phyloP scores from a whole-genome alignment of 2,329 filamentous ascomycete genomes.

The Colletotrichum navitas region DNA sequence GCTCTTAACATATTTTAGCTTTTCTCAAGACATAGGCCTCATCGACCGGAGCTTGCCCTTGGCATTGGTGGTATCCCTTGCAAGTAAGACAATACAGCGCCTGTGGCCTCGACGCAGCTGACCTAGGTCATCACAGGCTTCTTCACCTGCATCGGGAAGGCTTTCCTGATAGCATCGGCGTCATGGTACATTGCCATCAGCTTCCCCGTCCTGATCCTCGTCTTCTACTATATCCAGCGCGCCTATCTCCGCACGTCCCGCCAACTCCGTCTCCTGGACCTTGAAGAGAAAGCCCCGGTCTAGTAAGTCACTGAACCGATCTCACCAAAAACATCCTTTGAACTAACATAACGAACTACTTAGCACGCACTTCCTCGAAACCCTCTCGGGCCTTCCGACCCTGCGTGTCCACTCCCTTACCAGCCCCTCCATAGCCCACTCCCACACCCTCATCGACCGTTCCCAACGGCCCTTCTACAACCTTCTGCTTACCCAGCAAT shows the following conservation, averaged over 20 bases:
- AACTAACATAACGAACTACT: not conserved
- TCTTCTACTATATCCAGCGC: constrained; percentile 51
- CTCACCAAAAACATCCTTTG: not conserved
- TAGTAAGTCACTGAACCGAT: constrained; percentile 50
- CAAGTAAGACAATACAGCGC: constrained; percentile 15
- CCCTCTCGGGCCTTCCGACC: constrained; percentile 60
- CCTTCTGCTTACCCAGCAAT: constrained; percentile 68
- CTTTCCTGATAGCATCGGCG: constrained; percentile 55
- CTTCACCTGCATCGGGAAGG: constrained; percentile 51
- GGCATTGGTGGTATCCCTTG: constrained; percentile 43
- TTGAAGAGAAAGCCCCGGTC: constrained; percentile 57
- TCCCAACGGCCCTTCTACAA: constrained; percentile 71
- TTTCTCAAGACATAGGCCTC: constrained; percentile 47
- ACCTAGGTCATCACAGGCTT: constrained; percentile 28
- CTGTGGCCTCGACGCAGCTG: not conserved
- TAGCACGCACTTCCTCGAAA: constrained; percentile 58
- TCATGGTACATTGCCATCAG: constrained; percentile 57
- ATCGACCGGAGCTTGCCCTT: constrained; percentile 46
- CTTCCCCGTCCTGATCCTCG: constrained; percentile 46
- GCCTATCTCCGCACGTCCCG: constrained; percentile 59
- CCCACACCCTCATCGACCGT: constrained; percentile 61
- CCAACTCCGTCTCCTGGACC: constrained; percentile 57
- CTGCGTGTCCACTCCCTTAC: constrained; percentile 69
- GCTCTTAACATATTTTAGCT: not conserved
- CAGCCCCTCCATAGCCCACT: constrained; percentile 56